These are phyloP conservation scores for Hyphodiscus sp. DNA, from an alignment of 2,329 filamentous ascomycete genomes.

Conservation along the genomic window DNA sequence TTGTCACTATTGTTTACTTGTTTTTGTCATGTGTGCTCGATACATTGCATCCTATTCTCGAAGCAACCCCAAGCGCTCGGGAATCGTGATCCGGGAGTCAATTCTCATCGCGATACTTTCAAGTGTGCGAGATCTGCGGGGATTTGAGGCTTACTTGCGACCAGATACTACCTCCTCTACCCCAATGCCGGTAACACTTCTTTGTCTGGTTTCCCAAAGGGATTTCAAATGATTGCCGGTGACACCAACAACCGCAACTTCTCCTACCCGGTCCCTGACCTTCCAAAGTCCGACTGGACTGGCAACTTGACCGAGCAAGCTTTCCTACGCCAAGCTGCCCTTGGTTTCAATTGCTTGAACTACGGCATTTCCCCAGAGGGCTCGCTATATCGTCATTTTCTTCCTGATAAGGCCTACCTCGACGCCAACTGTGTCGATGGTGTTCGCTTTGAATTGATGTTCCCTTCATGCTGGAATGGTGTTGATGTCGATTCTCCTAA, in stretches of 20 bases:
- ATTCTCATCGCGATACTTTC: too few species aligned
- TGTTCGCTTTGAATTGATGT: slow-evolving; percentile 76
- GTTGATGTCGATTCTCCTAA: slow-evolving; percentile 47
- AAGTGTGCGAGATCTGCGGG: neutral
- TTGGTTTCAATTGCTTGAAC: slow-evolving; percentile 95
- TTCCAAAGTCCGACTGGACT: slow-evolving; percentile 64
- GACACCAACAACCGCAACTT: slow-evolving; percentile 63
- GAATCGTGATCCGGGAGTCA: neutral
- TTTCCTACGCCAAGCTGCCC: slow-evolving; percentile 68
- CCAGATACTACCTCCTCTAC: slow-evolving; percentile 78
- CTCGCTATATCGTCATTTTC: slow-evolving; percentile 71
- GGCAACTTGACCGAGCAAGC: slow-evolving; percentile 52
- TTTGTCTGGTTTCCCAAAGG: slow-evolving; percentile 65
- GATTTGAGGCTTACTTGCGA: slow-evolving; percentile 14
- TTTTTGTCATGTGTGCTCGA: neutral
- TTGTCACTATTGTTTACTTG: slow-evolving; percentile 24
- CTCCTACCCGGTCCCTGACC: slow-evolving; percentile 57
- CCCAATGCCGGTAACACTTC: slow-evolving; percentile 47
- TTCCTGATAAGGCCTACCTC: slow-evolving; percentile 74
- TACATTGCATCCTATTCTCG: neutral
- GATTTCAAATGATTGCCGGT: slow-evolving; percentile 80
- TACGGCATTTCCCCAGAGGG: slow-evolving; percentile 48
- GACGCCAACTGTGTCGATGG: slow-evolving; percentile 80
- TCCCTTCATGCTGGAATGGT: slow-evolving; percentile 86
- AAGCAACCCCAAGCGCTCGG: neutral